Percentiles rank a stretch among this genome's conserved stretches.
These are phyloP conservation scores for Epichloe gansuensis DNA, from an alignment of 2,329 filamentous ascomycete genomes.

Conservation along the genomic window DNA sequence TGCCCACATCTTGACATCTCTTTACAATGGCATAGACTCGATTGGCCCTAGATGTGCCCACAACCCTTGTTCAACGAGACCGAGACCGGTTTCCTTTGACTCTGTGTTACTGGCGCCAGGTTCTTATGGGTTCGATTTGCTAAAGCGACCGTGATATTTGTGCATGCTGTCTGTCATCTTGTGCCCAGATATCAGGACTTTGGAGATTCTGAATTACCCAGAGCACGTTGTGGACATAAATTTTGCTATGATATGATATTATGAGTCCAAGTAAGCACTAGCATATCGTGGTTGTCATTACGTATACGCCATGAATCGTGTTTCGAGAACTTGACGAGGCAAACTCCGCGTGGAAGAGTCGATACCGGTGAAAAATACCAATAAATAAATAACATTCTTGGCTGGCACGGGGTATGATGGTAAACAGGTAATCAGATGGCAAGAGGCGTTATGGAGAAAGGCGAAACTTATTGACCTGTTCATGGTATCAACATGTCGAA, in stretches of 20 bases:
- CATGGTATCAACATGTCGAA: background rate
- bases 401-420: slow-evolving; percentile 34
- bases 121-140: no score
- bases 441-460: slow-evolving; percentile 33
- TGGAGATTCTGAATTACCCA: background rate
- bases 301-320: background rate
- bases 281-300: background rate
- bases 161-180: background rate
- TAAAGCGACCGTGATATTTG: no score
- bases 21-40: no score
- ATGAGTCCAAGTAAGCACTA: background rate
- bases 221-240: background rate
- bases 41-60: no score
- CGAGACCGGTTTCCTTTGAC: no score
- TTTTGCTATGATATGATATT: background rate
- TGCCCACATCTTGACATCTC: background rate
- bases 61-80: no score
- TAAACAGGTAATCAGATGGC: slow-evolving; percentile 59
- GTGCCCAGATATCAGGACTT: background rate
- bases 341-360: slow-evolving; percentile 12
- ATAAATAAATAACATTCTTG: slow-evolving; percentile 32
- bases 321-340: slow-evolving; percentile 18
- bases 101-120: no score
- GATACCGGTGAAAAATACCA: slow-evolving; percentile 18
- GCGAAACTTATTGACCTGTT: background rate